Conservation (phyloP, 1,284 basidiomycete species). For the Ganoderma leucocontextum region DNA sequence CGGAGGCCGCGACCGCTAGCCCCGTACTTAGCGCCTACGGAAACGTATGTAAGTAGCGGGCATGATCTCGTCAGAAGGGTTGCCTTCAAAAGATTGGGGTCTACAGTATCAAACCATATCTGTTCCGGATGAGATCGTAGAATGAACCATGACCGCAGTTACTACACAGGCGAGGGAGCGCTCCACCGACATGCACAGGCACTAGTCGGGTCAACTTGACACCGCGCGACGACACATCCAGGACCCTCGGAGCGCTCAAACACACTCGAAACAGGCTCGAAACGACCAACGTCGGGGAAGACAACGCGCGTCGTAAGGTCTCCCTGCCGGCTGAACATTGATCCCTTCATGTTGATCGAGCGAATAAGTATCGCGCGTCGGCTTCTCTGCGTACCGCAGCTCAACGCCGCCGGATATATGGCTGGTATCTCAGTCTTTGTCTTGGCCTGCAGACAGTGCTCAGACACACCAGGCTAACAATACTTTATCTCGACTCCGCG, state of each 20-base stretch:
- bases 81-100: background rate
- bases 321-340: constrained; percentile 4
- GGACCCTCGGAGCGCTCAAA: background rate
- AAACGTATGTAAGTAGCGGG: background rate
- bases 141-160: constrained; percentile 11
- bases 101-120: background rate
- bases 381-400: background rate
- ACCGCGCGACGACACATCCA: background rate
- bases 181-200: background rate
- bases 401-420: background rate
- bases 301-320: constrained; percentile 11
- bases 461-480: background rate
- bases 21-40: constrained; percentile 11
- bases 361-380: background rate
- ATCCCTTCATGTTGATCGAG: no score
- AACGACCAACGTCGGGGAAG: background rate
- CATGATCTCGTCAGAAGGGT: constrained; percentile 25
- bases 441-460: no score
- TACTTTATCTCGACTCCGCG: background rate
- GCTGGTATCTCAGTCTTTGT: no score
- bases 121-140: background rate
- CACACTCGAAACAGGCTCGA: background rate
- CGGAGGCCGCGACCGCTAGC: constrained; percentile 14
- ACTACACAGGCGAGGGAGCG: background rate
- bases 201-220: background rate